Percentiles rank a stretch among this genome's conserved stretches.
Conservation (phyloP, 1,284 basidiomycete genomes). For the Phylloporus sp. region DNA sequence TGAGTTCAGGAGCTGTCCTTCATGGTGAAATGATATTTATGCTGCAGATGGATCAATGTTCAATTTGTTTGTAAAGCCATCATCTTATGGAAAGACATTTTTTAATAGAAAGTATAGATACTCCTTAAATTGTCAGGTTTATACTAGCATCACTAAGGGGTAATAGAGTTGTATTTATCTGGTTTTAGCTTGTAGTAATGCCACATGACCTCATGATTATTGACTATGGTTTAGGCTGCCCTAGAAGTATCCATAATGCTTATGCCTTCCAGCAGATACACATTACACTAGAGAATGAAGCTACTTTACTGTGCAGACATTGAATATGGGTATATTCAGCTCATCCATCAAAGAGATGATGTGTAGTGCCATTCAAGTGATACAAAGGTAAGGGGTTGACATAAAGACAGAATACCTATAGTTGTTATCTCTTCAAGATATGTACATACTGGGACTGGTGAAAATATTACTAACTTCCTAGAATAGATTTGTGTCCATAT, state of each 20-base stretch:
- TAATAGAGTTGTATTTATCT: neutral
- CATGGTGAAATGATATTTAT: neutral
- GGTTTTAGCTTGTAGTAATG: neutral
- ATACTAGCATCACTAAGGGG: too few relatives aligned
- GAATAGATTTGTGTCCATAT: neutral
- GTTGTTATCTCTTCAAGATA: neutral
- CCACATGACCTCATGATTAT: conserved; percentile 8
- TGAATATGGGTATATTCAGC: conserved; percentile 10
- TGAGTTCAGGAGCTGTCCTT: neutral
- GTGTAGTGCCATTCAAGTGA: neutral
- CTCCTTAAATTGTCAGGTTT: neutral
- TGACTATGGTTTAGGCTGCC: conserved; percentile 11
- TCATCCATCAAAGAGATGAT: neutral
- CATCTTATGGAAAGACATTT: neutral
- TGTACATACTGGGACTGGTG: neutral
- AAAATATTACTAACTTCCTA: too few relatives aligned
- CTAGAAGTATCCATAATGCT: conserved; percentile 8
- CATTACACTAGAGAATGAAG: neutral
- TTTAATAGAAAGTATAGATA: neutral
- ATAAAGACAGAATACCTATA: neutral
- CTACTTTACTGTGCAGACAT: neutral
- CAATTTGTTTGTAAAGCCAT: neutral
- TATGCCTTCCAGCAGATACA: conserved; percentile 6
- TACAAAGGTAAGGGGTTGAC: neutral
- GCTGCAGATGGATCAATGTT: neutral